Evolutionary conservation across 2,329 filamentous ascomycete genomes (phyloP), one percentile per base, ranked within the genome.

Genomic region (Aspergillus novofumigatus): DNA sequence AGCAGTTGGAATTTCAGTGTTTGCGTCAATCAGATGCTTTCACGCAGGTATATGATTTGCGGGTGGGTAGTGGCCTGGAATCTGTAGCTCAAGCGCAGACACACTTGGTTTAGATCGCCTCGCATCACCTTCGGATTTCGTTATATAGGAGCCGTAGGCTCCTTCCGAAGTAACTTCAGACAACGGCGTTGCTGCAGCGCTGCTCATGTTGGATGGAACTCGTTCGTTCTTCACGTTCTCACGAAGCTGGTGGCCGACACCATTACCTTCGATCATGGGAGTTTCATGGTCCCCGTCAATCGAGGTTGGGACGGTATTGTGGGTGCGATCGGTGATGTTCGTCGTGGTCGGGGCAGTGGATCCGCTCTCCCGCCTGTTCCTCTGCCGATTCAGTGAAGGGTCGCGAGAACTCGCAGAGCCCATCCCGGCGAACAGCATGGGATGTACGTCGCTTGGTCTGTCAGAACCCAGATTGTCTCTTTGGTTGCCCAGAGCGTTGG

Each of bases 61-160:
- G 20, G 62, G 70, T 14, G 72, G 72, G 54, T 65, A 75, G 49
- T 68, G 70, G 7, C 72, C 72, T 2, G 72, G 72, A 44, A 75
- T 73, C 35, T 67, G 66, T 57, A 74, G 60, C 50, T 72, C 72
- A 47, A 73, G 62, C 2, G 70, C 67, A 17, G 65, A 61, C 3
- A 65, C 60, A 23, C 71, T 75, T 54, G 67, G 65, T 56, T 68
- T 70, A 20, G 63, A 62, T 42, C 63, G 62, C 47, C 55, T 59
- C 21, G 41, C 38, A 23, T 47, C 32, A 17, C 14, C 14, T 48
- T 61, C 59, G 11, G 56, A 44, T 3, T 53, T 61, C 14, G 50
- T 32, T 35, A 64, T 11, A 14, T 60, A 54, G 28, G 56, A 49
- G 17, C 44, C 44, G 44, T 47, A 23, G 20, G 44, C 8, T 23